Conservation (phyloP, 768 basidiomycete genomes). For the Mycena chlorophos region DNA sequence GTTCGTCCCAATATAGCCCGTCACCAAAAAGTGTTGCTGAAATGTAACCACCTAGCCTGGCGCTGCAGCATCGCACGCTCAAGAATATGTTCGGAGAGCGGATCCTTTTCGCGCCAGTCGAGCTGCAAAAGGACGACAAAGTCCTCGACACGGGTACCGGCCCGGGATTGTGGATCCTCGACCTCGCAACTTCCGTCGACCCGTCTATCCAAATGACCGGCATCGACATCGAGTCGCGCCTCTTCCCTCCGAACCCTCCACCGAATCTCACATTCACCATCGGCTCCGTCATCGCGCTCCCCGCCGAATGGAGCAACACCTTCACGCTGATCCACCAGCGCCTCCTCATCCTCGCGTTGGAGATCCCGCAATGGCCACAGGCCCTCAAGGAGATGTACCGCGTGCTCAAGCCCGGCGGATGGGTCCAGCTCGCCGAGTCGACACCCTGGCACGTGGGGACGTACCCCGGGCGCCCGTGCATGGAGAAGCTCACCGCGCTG, state of each 20-base stretch:
- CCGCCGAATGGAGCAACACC: slow-evolving; percentile 14
- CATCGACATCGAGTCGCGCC: slow-evolving; percentile 12
- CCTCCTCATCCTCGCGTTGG: slow-evolving; percentile 8
- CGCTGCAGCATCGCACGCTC: slow-evolving; percentile 16
- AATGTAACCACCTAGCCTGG: slow-evolving; percentile 1
- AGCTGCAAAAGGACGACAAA: slow-evolving; percentile 1
- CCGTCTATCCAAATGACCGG: slow-evolving; percentile 15
- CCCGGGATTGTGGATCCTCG: slow-evolving; percentile 6
- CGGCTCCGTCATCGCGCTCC: slow-evolving; percentile 9
- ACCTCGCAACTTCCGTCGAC: slow-evolving; percentile 11
- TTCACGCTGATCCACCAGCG: slow-evolving; percentile 20
- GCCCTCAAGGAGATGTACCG: slow-evolving; percentile 13
- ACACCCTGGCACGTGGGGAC: slow-evolving; percentile 6
- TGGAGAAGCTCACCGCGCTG: slow-evolving; percentile 1
- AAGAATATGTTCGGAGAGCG: slow-evolving; percentile 8
- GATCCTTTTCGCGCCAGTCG: slow-evolving; percentile 9
- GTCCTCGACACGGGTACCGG: slow-evolving; percentile 17
- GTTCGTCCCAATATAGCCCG: not conserved
- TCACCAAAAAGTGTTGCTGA: not conserved
- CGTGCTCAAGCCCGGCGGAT: slow-evolving; percentile 12
- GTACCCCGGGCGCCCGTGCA: not conserved
- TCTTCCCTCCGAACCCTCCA: slow-evolving; percentile 10
- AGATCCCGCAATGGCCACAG: slow-evolving; percentile 6
- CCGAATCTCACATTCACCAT: slow-evolving; percentile 7
- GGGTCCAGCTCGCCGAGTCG: slow-evolving; percentile 7